Percentiles rank a stretch among this genome's conserved stretches.
phyloP scores from a whole-genome alignment of 345 rosid species.

The Turnera subulata region DNA sequence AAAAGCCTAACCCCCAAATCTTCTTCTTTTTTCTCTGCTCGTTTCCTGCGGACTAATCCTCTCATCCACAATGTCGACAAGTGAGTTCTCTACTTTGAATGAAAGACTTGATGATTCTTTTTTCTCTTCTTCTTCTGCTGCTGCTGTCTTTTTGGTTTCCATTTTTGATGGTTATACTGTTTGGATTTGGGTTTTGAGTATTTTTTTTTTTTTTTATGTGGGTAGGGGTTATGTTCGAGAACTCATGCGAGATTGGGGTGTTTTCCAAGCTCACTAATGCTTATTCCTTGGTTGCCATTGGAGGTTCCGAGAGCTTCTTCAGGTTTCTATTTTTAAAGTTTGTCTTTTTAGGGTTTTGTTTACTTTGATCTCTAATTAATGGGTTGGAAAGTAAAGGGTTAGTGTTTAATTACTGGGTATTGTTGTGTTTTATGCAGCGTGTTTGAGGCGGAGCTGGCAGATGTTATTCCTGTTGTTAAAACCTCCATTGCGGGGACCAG shows the following conservation, averaged over 20 bases:
- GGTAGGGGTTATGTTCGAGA: constrained; percentile 83
- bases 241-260: constrained; percentile 79
- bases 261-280: constrained; percentile 89
- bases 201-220: not conserved
- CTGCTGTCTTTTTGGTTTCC: not conserved
- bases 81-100: constrained; percentile 15
- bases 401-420: too few relatives aligned
- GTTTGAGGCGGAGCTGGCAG: constrained; percentile 78
- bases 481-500: constrained; percentile 80
- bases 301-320: constrained; percentile 78
- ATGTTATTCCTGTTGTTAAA: constrained; percentile 82
- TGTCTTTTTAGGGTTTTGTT: too few relatives aligned
- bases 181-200: not conserved
- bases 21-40: not conserved
- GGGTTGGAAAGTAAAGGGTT: too few relatives aligned
- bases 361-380: too few relatives aligned
- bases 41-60: not conserved
- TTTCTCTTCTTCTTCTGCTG: not conserved
- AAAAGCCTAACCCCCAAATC: too few relatives aligned
- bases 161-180: not conserved
- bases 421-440: constrained; percentile 30
- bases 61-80: constrained; percentile 32
- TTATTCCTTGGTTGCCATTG: constrained; percentile 81
- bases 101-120: too few relatives aligned
- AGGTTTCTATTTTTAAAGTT: constrained; percentile 33